Percentiles rank a stretch among this genome's conserved stretches.
phyloP scores from a whole-genome alignment of 352 stramenopile genomes.

The Plasmopara halstedii region DNA sequence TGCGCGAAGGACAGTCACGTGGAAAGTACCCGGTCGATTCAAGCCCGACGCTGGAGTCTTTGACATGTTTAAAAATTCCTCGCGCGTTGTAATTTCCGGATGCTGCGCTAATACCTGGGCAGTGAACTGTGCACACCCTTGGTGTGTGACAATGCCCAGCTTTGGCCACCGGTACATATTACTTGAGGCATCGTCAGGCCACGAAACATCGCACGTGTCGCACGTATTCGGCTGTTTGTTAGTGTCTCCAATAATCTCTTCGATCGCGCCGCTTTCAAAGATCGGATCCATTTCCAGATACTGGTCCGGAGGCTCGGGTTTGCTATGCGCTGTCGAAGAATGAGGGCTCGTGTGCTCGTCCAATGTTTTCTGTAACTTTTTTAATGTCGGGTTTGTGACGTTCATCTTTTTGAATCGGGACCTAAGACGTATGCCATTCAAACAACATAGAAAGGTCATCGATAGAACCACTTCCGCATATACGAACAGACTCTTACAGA shows the following conservation, averaged over 20 bases:
- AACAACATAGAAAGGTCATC: neutral
- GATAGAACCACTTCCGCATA: too few relatives aligned
- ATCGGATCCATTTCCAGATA: slow-evolving; percentile 63
- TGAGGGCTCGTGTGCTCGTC: slow-evolving; percentile 46
- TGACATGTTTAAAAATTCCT: slow-evolving; percentile 38
- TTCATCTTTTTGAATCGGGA: slow-evolving; percentile 65
- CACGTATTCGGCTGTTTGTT: slow-evolving; percentile 28
- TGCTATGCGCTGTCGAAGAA: slow-evolving; percentile 14
- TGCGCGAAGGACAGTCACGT: slow-evolving; percentile 63
- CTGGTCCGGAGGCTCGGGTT: slow-evolving; percentile 40
- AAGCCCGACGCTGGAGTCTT: slow-evolving; percentile 37
- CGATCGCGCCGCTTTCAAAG: slow-evolving; percentile 54
- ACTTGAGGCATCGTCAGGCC: slow-evolving; percentile 50
- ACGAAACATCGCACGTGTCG: slow-evolving; percentile 80
- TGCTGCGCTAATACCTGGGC: slow-evolving; percentile 53
- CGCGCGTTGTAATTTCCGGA: slow-evolving; percentile 46
- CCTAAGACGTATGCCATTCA: slow-evolving; percentile 11
- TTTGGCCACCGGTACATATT: slow-evolving; percentile 52
- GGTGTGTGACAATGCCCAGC: slow-evolving; percentile 52
- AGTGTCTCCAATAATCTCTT: slow-evolving; percentile 32
- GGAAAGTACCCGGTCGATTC: slow-evolving; percentile 67
- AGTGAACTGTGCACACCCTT: slow-evolving; percentile 70
- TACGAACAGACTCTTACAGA: slow-evolving; percentile 33
- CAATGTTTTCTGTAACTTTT: slow-evolving; percentile 65
- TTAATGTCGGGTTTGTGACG: slow-evolving; percentile 53